Conservation (phyloP, 257 asterid species). For the Fraxinus quadrangulata region DNA sequence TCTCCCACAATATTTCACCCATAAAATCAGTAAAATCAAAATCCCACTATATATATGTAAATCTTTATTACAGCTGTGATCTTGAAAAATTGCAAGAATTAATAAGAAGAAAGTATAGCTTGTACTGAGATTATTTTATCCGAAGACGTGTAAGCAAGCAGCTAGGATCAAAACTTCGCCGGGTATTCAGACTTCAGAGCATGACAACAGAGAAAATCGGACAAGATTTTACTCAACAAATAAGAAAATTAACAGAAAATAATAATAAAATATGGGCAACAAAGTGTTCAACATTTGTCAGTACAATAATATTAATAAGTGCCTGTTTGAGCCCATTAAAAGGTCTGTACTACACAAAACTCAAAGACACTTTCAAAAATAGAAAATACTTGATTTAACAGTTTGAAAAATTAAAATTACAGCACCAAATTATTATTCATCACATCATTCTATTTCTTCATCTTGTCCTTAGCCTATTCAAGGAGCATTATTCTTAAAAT, state of each 20-base stretch:
- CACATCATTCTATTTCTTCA: too few species aligned
- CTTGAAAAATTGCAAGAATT: neutral
- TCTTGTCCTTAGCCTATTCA: too few species aligned
- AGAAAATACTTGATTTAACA: too few species aligned
- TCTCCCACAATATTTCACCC: constrained; percentile 8
- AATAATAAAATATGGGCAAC: neutral
- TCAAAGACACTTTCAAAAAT: too few species aligned
- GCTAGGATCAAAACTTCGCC: constrained; percentile 34
- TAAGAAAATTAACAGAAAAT: neutral
- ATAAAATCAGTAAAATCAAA: constrained; percentile 12
- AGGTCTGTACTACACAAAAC: too few species aligned
- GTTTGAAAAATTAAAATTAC: too few species aligned
- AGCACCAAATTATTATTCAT: too few species aligned
- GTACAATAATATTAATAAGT: too few species aligned
- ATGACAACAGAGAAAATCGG: constrained; percentile 14
- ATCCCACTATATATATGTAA: neutral
- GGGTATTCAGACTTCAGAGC: constrained; percentile 35
- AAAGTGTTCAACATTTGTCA: neutral
- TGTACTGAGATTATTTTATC: constrained; percentile 21
- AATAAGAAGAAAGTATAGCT: neutral
- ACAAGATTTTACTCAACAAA: neutral
- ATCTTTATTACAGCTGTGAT: neutral
- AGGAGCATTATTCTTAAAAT: too few species aligned
- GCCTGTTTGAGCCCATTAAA: too few species aligned
- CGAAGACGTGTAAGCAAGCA: constrained; percentile 15